These are phyloP conservation scores for Sindora glabra DNA, from an alignment of 306 rosid genomes.

Conservation along the genomic window DNA sequence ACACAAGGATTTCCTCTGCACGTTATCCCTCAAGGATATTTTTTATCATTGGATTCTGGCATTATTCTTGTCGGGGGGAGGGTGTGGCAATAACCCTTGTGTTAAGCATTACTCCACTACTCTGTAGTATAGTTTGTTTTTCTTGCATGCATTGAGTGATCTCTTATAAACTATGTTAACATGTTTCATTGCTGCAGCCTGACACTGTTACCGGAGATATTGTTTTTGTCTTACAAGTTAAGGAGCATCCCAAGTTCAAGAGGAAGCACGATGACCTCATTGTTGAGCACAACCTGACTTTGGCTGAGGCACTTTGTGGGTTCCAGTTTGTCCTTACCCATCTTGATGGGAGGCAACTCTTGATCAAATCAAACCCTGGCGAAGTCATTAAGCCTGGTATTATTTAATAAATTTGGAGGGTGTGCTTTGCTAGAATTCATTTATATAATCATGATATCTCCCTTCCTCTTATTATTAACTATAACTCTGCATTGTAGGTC, in stretches of 20 bases:
- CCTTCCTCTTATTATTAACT: neutral
- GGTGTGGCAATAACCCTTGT: too few relatives aligned
- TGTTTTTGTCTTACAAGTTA: slow-evolving; percentile 57
- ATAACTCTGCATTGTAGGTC: slow-evolving; percentile 27
- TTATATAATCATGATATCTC: neutral
- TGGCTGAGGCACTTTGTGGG: slow-evolving; percentile 74
- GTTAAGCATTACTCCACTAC: too few relatives aligned
- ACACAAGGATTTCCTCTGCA: too few relatives aligned
- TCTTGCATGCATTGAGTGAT: too few relatives aligned
- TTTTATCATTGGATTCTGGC: too few relatives aligned
- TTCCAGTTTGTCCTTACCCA: slow-evolving; percentile 60
- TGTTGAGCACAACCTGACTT: slow-evolving; percentile 49
- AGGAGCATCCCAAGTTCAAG: slow-evolving; percentile 62
- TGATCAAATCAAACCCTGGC: slow-evolving; percentile 78
- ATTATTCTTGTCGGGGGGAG: too few relatives aligned
- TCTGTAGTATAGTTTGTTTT: too few relatives aligned
- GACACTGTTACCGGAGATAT: slow-evolving; percentile 67
- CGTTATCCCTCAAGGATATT: too few relatives aligned
- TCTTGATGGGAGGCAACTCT: slow-evolving; percentile 78
- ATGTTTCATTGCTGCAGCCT: slow-evolving; percentile 39
- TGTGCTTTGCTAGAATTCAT: neutral
- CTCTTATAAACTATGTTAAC: neutral
- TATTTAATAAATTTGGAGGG: neutral
- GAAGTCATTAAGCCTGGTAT: slow-evolving; percentile 82
- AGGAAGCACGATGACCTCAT: slow-evolving; percentile 48